phyloP scores from a whole-genome alignment of 352 stramenopile genomes.

The Phytophthora colocasiae region DNA sequence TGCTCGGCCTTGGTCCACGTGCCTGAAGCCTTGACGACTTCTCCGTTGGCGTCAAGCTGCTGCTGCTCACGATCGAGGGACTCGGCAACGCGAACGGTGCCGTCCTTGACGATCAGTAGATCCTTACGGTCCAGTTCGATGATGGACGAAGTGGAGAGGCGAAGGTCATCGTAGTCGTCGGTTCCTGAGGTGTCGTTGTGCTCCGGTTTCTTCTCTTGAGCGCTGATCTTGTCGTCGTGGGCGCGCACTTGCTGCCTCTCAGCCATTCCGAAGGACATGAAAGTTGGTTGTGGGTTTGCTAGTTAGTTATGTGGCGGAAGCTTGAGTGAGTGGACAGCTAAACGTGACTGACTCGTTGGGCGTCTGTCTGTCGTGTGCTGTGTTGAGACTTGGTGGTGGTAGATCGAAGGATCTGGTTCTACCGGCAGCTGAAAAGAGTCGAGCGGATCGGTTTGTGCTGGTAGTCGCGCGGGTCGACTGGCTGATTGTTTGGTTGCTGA shows the following conservation, averaged over 20 bases:
- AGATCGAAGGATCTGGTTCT: conserved; percentile 33
- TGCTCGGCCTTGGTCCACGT: conserved; percentile 68
- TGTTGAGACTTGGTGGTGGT: conserved; percentile 16
- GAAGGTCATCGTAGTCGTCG: conserved; percentile 29
- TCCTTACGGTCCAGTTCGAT: conserved; percentile 73
- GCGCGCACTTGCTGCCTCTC: conserved; percentile 29
- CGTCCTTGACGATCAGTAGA: conserved; percentile 79
- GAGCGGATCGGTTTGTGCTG: conserved; percentile 7
- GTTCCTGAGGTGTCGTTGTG: conserved; percentile 14
- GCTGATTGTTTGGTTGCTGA: conserved; percentile 14
- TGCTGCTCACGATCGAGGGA: conserved; percentile 58
- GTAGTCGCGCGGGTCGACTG: conserved; percentile 18
- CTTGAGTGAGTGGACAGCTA: conserved; percentile 16
- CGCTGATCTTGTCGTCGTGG: conserved; percentile 19
- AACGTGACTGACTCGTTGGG: conserved; percentile 24
- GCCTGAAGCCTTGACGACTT: conserved; percentile 62
- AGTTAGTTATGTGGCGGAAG: conserved; percentile 19
- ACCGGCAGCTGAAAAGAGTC: conserved; percentile 29
- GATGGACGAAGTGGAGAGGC: conserved; percentile 44
- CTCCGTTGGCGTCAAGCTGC: conserved; percentile 62
- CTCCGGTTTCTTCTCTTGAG: conserved; percentile 19
- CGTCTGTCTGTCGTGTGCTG: conserved; percentile 22
- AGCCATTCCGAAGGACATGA: conserved; percentile 41
- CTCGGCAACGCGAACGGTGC: conserved; percentile 69
- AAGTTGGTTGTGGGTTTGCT: conserved; percentile 10